Evolutionary conservation across 2,329 filamentous ascomycete species (phyloP), one percentile per base, ranked within the genome.

Genomic region (Sporothrix variecibatus): DNA sequence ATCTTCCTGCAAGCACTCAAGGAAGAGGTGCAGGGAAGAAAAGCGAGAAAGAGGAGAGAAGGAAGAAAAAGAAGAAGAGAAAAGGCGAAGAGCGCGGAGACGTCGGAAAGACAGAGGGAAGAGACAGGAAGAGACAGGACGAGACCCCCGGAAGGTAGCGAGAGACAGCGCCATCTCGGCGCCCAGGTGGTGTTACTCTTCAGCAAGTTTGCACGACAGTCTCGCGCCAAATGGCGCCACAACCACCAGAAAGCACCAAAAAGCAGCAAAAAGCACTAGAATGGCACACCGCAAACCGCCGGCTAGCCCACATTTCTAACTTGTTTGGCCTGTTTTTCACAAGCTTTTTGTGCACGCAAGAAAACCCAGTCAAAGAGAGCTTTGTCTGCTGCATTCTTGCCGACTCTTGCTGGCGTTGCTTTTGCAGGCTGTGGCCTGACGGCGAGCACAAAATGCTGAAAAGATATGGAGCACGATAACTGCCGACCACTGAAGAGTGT

Each of bases 1-100:
- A 40, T 60, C 38, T 58, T 71, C 3, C 69, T 71, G 69, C 69
- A 62, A 60, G 69, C 69, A 71, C 69, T 71, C 53, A 71, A 70
- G 46, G 9, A 71, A 34, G 34, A 23, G 56, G 5, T 20, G 28
- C 28, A 34, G 28, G 8, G 4, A 12, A 28, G 56, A 60, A 20
- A 20, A 26, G n/a, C 28, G 11, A 26, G 67, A 3, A 17, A 20
- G 28, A 17, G 23, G 20, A 20, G 43, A 28, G 23, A 8, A 20
- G 40, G 20, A 28, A 31, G 23, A 28, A 49, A 67, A 31, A 31
- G 64, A 28, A 12, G 28, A 20, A 40, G 15, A 23, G 60, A 7
- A 23, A 23, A 64, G 11, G 20, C 60, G 31, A 17, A 28, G 38
- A 46, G 31, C n/a, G n/a, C n/a, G n/a, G 9, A 17, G 7, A 23